A percentile compares a stretch with the other conserved stretches of the same genome.
Evolutionary conservation across 768 basidiomycete genomes (phyloP).

Genomic region (Boletellus ananas): DNA sequence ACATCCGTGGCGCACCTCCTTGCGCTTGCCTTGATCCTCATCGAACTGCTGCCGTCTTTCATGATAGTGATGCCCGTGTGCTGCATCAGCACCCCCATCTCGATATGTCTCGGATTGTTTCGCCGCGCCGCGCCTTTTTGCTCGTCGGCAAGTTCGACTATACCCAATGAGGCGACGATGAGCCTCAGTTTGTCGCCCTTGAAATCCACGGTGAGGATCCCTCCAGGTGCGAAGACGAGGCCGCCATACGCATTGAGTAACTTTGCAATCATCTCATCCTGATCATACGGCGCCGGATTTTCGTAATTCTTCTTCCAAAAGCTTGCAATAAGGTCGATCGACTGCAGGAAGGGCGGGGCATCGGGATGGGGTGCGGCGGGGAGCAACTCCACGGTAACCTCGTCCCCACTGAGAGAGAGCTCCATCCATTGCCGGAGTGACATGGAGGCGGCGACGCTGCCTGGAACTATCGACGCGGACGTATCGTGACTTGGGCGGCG

Average conservation of each 20-base stretch:
- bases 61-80: conserved; percentile 89
- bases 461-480: conserved; percentile 63
- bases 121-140: conserved; percentile 45
- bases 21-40: conserved; percentile 89
- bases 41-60: conserved; percentile 74
- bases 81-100: conserved; percentile 78
- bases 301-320: conserved; percentile 55
- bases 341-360: conserved; percentile 64
- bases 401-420: conserved; percentile 73
- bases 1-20: conserved; percentile 63
- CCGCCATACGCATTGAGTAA: conserved; percentile 75
- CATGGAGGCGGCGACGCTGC: conserved; percentile 71
- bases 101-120: conserved; percentile 26
- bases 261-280: conserved; percentile 77
- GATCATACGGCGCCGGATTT: conserved; percentile 68
- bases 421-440: conserved; percentile 88
- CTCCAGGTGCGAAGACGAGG: conserved; percentile 63
- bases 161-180: conserved; percentile 53
- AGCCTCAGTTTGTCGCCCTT: conserved; percentile 81
- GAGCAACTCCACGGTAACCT: conserved; percentile 65
- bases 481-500: conserved; percentile 62
- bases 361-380: conserved; percentile 44
- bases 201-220: conserved; percentile 82
- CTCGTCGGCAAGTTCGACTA: conserved; percentile 59
- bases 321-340: conserved; percentile 76